Base-by-base conservation (phyloP, 106 monocot species). In the Allium fistulosum region DNA sequence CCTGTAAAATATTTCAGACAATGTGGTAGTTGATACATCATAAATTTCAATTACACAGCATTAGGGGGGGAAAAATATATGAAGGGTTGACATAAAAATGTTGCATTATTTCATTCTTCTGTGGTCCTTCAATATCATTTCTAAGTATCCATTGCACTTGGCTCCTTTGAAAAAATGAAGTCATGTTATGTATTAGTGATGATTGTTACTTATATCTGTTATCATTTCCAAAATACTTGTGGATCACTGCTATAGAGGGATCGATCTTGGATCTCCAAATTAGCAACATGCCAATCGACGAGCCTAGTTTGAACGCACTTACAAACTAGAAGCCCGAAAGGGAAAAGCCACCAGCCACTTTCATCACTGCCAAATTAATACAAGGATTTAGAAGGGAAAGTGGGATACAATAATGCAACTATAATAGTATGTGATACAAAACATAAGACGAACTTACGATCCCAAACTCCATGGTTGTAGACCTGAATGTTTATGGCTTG, bases 241-340 rank as follows among this genome's bases (percentile, higher is more conserved):
- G 81, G 90, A 71, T 94, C 90, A 65, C 76, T 81, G 66, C 90
- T 94, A 66, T 94, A 94, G 82, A 94, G 51, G 11, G 90, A 82
- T 69, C 87, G 94, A 61, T 94, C 94, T 73, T 94, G 94, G 53
- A 94, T 94, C 82, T 94, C 94, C 65, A 94, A 72, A 80, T 94
- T 94, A 65, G 94, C 90, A 47, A 94, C 84, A 61, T 94, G 94
- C 84, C 90, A 94, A 69, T 94, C 84, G 3, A 94, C 78, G 6
- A 94, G 84, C 15, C 80, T 75, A 28, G 90, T 87, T 61, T 94
- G 94, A 57, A 90, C 64, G 53, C 84, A 87, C 80, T 94, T 94
- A 61, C 86, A 87, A 8, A 90, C 12, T 65, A 90, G 50, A 57
- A 94, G 62, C 11, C 77, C 79, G 51, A 65, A 57, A 50, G 94